Base-by-base conservation (phyloP, 2,329 filamentous ascomycete species). In the Ceratocystis variospora region DNA sequence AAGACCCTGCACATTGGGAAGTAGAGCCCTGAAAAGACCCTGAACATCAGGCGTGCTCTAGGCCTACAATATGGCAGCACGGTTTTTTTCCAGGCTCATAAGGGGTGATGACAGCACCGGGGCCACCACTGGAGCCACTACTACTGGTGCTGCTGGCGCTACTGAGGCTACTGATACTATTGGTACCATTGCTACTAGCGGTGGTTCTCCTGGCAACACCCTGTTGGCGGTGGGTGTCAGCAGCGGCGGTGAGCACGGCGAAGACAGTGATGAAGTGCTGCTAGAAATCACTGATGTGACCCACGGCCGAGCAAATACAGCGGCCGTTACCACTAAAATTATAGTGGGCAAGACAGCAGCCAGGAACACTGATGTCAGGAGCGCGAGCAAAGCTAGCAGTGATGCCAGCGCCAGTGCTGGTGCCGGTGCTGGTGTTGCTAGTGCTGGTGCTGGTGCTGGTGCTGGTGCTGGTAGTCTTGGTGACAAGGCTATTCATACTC, bases 331-430 rank as follows among this genome's bases (percentile, higher is more conserved):
- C 55, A 15, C 55, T 37, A 33, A 59, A 59, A 37, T 7, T 59
- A 59, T 68, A 62, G 69, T 69, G 66, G 37, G 10, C 12, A 41
- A 41, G 12, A 41, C 71, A 69, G 19, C 46, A 5, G 17, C 2
- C 46, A 48, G 46, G n/a, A 7, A 53, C 22, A 28, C 10, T 15
- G 37, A 41, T 41, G 37, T 10, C 37, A 41, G 37, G 15, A n/a
- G 8, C 70, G 73, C 72, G 71, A 76, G 74, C 72, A 70, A 75
- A 75, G 77, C 77, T 75, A 70, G 69, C 68, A 71, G 71, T 67
- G 68, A 69, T 69, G 73, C 71, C 67, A 73, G 7, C 17, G 17
- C 45, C 45, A 1, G 7, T 19, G 46, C 46, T 10, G 3, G 10
- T 53, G 46, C 15, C 3, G 48, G 19, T 22, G 17, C 45, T 17